Evolutionary conservation across 2,329 filamentous ascomycete species (phyloP), one percentile per base, ranked within the genome.

Genomic region (Blastomyces silverae): DNA sequence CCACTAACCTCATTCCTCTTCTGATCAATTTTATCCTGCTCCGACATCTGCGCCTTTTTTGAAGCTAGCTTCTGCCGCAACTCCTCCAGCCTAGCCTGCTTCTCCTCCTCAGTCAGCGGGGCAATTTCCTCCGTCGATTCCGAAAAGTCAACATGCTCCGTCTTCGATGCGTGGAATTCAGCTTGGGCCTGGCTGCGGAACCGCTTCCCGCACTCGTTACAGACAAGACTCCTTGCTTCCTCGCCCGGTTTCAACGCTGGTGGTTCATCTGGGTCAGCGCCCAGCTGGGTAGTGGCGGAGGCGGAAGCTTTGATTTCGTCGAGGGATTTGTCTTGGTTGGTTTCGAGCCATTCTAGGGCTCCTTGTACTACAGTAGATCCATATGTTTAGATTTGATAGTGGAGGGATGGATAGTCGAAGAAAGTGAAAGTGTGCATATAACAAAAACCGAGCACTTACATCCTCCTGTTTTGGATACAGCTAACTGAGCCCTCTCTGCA

Each of bases 51-150:
- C 8, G 64, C 46, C 22, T 65, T 58, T 56, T 70, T 70, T n/a
- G 65, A 64, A 2, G 66, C 65, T 17, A 70, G 57, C 37, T 63
- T 69, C 48, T 66, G 57, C 39, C 66, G 64, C 37, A 70, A 52
- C 37, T 69, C 68, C 52, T 39, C 61, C 3, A 99, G 83, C 71
- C 84, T 89, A n/a, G 85, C 83, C 73, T 88, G 87, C 82, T 94
- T 97, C 79, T 99, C 89, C 67, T 95, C 92, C 69, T 93, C 92
- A 0, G 92, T 97, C 72, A 99, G 80, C 0, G 93, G 91, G 2
- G 90, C 89, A 70, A 99, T 87, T 74, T 95, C 92, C 72, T 97
- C 93, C 3, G 90, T 93, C 0, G 92, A 97, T 76, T 99, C 92
- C 25, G 89, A 85, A 75, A 99, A 99, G 77, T 97, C 89, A 58